Evolutionary conservation across 2,329 filamentous ascomycete species (phyloP), one percentile per base, ranked within the genome.

Genomic region (Sphaerostilbella broomeana): DNA sequence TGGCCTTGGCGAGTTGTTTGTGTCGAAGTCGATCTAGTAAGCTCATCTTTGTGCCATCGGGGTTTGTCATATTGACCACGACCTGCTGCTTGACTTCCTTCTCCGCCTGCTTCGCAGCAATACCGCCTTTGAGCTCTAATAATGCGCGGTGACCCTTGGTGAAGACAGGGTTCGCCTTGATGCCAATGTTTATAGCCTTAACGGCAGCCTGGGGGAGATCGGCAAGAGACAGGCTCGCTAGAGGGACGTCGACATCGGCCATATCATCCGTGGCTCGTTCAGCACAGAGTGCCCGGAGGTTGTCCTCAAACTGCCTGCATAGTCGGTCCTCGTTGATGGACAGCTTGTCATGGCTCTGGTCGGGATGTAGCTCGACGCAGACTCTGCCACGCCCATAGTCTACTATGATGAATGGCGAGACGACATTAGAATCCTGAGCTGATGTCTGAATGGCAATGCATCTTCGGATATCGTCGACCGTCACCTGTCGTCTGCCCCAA

Each of bases 11-110:
- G 49, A 72, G 60, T 49, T 84, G 76, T 65, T 90, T 90, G 39
- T 73, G 69, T 47, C 83, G 80, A 47, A 94, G 75, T 34, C 84
- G 81, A 58, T 89, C 84, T 42, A 92, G 70, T 17, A 94, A 75
- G 38, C 76, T 77, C 65, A 83, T 79, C 63, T 79, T 69, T 31
- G 61, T 59, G 29, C 64, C 69, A 35, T 68, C 67, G 2, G 64
- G 46, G 44, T 70, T 72, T 25, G 63, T 48, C 40, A 60, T 51
- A 38, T 51, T 52, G 44, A 51, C 33, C 45, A 59, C 52, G 11
- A 56, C 48, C 18, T 61, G 59, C 37, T 56, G 50, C 44, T 62
- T 67, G 12, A 50, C 47, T 25, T 65, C 59, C 44, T 65, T 65
- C 44, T 69, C 59, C 48, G 72, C 62, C 54, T 75, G 70, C 56